Percentiles rank a stretch among this genome's conserved stretches.
Conservation (phyloP, 371 early-diverging fungal species). For the Mortierella sp. region DNA sequence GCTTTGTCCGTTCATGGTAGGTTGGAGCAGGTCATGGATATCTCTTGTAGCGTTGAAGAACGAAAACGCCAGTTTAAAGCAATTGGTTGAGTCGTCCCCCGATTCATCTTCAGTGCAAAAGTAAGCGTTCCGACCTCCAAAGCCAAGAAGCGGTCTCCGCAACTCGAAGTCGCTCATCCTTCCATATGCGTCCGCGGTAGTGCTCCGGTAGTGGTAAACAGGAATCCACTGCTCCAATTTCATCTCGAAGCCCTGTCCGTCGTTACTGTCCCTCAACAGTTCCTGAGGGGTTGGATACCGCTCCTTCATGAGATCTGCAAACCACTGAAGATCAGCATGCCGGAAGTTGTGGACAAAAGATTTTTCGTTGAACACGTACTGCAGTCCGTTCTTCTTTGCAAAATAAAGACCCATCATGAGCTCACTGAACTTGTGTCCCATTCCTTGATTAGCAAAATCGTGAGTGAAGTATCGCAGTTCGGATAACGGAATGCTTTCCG, state of each 20-base stretch:
- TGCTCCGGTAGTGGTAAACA: conserved; percentile 1
- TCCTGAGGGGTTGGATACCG: conserved; percentile 7
- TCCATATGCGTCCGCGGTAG: not conserved
- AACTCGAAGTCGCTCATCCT: conserved; percentile 1
- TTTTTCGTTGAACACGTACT: conserved; percentile 13
- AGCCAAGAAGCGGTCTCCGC: conserved; percentile 4
- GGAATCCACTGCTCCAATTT: not conserved
- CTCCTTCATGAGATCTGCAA: conserved; percentile 5
- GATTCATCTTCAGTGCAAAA: conserved; percentile 3
- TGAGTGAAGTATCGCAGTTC: conserved; percentile 12
- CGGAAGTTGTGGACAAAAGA: conserved; percentile 1
- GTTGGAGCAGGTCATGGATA: conserved; percentile 8
- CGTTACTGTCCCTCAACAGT: not conserved
- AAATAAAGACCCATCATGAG: conserved; percentile 14
- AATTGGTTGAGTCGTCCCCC: not conserved
- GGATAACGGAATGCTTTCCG: conserved; percentile 1
- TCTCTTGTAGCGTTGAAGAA: conserved; percentile 15
- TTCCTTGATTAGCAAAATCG: conserved; percentile 1
- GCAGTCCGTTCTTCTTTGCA: conserved; percentile 1
- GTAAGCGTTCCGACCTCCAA: conserved; percentile 13
- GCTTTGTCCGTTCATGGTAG: not conserved
- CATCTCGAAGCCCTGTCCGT: not conserved
- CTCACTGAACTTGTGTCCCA: conserved; percentile 19
- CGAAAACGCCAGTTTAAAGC: conserved; percentile 1
- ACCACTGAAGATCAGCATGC: conserved; percentile 7